Evolutionary conservation across 2,329 filamentous ascomycete species (phyloP).

Genomic region (Dactylellina leptospora): DNA sequence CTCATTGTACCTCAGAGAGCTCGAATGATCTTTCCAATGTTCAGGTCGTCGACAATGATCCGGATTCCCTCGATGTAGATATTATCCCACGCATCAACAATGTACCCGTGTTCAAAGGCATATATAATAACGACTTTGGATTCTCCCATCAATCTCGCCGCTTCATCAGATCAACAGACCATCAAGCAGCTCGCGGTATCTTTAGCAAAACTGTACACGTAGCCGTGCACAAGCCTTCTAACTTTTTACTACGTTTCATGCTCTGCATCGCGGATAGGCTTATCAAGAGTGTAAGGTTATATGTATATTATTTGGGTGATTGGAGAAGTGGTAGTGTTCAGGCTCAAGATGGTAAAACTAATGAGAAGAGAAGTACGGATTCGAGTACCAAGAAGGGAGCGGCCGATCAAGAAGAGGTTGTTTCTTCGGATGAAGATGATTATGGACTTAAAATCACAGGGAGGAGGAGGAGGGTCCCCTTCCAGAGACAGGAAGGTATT

Average conservation of each 20-base stretch:
- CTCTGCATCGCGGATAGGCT: conserved; percentile 31
- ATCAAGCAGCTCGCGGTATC: conserved; percentile 31
- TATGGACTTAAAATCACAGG: conserved; percentile 35
- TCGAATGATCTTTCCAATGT: conserved; percentile 10
- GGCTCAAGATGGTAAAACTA: conserved; percentile 23
- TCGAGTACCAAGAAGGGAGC: background rate
- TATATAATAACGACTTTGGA: conserved; percentile 2
- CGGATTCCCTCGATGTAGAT: conserved; percentile 17
- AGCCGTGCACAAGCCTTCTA: conserved; percentile 28
- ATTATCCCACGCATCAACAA: conserved; percentile 16
- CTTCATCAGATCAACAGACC: conserved; percentile 35
- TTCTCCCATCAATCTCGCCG: conserved; percentile 27
- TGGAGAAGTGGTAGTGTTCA: conserved; percentile 46
- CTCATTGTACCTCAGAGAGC: no score
- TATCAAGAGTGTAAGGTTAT: conserved; percentile 40
- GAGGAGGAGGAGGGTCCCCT: conserved; percentile 22
- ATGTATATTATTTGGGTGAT: conserved; percentile 42
- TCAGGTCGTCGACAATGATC: conserved; percentile 25
- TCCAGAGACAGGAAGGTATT: conserved; percentile 19
- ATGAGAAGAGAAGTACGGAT: conserved; percentile 8
- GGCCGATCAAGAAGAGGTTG: background rate
- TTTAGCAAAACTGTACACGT: conserved; percentile 37
- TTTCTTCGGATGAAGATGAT: conserved; percentile 38
- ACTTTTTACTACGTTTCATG: conserved; percentile 38
- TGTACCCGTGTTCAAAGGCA: conserved; percentile 11